Evolutionary conservation across 2,329 filamentous ascomycete species (phyloP).

Genomic region (Botrytis aclada): DNA sequence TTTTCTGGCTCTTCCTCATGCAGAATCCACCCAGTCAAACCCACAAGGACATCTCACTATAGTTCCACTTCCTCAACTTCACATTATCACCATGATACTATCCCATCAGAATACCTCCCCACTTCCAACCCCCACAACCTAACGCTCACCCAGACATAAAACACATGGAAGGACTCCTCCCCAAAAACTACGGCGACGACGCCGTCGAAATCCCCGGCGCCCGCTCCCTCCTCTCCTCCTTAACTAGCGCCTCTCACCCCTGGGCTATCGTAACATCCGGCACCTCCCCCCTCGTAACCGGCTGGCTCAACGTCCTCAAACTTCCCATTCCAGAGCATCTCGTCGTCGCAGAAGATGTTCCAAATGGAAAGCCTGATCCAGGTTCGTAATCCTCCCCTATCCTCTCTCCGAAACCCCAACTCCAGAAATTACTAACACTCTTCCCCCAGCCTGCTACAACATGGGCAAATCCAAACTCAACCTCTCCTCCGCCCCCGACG

Average conservation of each 20-base stretch:
- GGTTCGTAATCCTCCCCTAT: not conserved
- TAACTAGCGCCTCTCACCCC: slow-evolving; percentile 52
- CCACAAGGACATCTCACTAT: not conserved
- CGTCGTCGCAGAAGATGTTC: slow-evolving; percentile 73
- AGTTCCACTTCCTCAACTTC: not conserved
- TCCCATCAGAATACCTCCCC: too few relatives aligned
- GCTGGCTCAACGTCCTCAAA: slow-evolving; percentile 67
- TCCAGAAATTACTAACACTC: not conserved
- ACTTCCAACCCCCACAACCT: not conserved
- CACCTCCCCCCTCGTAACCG: slow-evolving; percentile 62
- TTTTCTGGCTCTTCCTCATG: not conserved
- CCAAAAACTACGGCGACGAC: slow-evolving; percentile 70
- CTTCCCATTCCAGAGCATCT: slow-evolving; percentile 65
- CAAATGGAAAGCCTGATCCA: slow-evolving; percentile 74
- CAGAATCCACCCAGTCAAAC: not conserved
- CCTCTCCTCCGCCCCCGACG: slow-evolving; percentile 35
- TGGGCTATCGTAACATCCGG: slow-evolving; percentile 89
- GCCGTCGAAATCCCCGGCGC: slow-evolving; percentile 85
- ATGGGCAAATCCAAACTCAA: slow-evolving; percentile 63
- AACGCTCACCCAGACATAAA: slow-evolving; percentile 62
- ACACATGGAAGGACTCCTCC: slow-evolving; percentile 74
- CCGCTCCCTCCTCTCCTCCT: slow-evolving; percentile 62
- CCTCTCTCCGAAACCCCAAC: too few relatives aligned
- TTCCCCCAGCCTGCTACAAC: slow-evolving; percentile 56
- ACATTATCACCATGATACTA: too few relatives aligned